A percentile compares a stretch with the other conserved stretches of the same genome.
phyloP scores from a whole-genome alignment of 495 filamentous ascomycete species.

The Aspergillus olivimuriae region DNA sequence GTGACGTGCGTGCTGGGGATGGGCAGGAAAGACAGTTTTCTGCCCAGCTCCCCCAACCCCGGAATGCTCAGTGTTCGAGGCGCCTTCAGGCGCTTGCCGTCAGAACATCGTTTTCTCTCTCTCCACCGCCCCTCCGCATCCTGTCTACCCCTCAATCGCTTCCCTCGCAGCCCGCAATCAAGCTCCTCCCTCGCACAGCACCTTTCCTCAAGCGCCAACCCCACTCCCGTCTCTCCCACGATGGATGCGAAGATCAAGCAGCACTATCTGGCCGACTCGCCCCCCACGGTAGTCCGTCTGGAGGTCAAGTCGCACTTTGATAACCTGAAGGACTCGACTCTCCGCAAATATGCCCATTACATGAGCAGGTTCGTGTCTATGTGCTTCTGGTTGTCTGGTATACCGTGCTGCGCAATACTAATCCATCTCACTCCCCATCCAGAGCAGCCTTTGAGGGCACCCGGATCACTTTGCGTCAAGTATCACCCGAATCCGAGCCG shows the following conservation, averaged over 20 bases:
- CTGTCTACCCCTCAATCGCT: conserved; percentile 25
- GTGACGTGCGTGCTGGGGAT: not conserved
- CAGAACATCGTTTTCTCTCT: conserved; percentile 4
- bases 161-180: too few relatives aligned
- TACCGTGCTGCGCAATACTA: conserved; percentile 2
- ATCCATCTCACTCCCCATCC: not conserved
- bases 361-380: conserved; percentile 62
- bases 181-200: conserved; percentile 2
- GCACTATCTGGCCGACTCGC: conserved; percentile 84
- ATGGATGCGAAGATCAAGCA: conserved; percentile 41
- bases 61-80: conserved; percentile 21
- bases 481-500: conserved; percentile 81
- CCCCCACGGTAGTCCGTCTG: conserved; percentile 77
- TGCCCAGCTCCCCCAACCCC: not conserved
- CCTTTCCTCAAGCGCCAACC: conserved; percentile 11
- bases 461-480: conserved; percentile 78
- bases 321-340: conserved; percentile 64
- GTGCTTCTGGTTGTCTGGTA: not conserved
- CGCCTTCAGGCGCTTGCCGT: conserved; percentile 4
- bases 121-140: conserved; percentile 26
- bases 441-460: conserved; percentile 82
- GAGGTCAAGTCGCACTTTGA: conserved; percentile 88
- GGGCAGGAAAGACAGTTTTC: not conserved
- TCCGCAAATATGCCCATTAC: conserved; percentile 78
- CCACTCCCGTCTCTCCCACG: conserved; percentile 13